Percentiles rank a stretch among this genome's conserved stretches.
These are phyloP conservation scores for Canna indica DNA, from an alignment of 176 grass and related monocot species.

Conservation along the genomic window DNA sequence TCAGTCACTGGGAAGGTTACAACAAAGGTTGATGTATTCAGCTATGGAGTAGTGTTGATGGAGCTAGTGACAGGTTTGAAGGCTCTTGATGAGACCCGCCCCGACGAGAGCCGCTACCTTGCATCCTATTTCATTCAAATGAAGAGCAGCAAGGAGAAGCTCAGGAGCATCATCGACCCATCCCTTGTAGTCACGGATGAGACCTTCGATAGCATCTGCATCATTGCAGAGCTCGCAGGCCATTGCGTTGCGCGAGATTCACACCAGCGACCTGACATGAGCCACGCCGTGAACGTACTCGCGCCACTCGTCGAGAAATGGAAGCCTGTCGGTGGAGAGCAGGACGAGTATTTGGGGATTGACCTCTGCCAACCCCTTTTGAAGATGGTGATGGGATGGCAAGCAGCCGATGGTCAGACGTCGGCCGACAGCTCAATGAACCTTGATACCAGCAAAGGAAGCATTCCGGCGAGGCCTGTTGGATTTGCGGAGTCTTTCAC, in stretches of 20 bases:
- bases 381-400: conserved; percentile 88
- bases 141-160: conserved; percentile 43
- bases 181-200: conserved; percentile 40
- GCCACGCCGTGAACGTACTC: conserved; percentile 53
- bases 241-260: conserved; percentile 76
- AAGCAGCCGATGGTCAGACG: conserved; percentile 54
- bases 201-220: conserved; percentile 52
- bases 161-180: conserved; percentile 49
- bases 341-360: conserved; percentile 76
- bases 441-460: conserved; percentile 75
- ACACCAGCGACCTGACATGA: conserved; percentile 71
- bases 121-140: conserved; percentile 61
- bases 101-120: conserved; percentile 71
- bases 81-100: conserved; percentile 58
- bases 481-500: conserved; percentile 94
- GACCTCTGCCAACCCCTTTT: conserved; percentile 74
- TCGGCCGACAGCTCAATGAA: conserved; percentile 36
- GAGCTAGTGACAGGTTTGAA: conserved; percentile 79
- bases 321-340: conserved; percentile 50
- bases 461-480: conserved; percentile 68
- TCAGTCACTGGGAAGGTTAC: conserved; percentile 89
- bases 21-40: conserved; percentile 91
- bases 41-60: conserved; percentile 85
- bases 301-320: conserved; percentile 88
- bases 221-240: conserved; percentile 60